Base-by-base conservation (phyloP, 306 rosid species). In the Notholithocarpus densiflorus region DNA sequence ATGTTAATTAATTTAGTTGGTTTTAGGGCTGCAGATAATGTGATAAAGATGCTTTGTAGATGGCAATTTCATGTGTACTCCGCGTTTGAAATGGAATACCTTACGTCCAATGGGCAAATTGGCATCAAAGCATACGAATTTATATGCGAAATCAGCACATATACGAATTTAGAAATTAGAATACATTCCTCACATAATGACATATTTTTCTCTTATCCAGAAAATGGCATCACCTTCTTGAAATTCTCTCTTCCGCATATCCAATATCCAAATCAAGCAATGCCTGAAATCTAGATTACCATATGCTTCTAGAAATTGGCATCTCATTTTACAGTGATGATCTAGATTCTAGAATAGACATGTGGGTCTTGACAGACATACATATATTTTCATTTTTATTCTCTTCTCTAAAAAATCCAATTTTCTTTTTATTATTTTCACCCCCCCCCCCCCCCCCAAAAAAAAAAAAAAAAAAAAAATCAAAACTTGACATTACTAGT, bases 221-320 rank as follows among this genome's bases (percentile, higher is more conserved):
- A 52, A 4, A 21, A 14, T 74, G 61, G 79, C 17, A 77, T 56
- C 68, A 68, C 27, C 34, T 20, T 13, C 4, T 37, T 34, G 68
- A 65, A 77, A 65, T 76, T 77, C 82, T 76, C 78, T 62, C 15
- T 72, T 77, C 74, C 45, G 52, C 24, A 34, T 34, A 18, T 48
- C 56, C 21, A 37, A 53, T 62, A 56, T 24, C 56, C 56, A 32
- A 15, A 31, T 14, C 29, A 7, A 5, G 37, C 77, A 72, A 17
- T 34, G 18, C 75, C 23, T 54, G 26, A 26, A 72, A 79, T 52
- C n/a, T 6, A 21, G 27, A 45, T 7, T 17, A 20, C 57, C 10
- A 20, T 68, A 29, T 24, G 20, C 71, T 6, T 66, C 43, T 26
- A 27, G 12, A 18, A n/a, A 14, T 19, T 21, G 17, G 70, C 55